Evolutionary conservation across 139 green algal genomes (phyloP), one percentile per base, ranked within the genome.

Genomic region (Chlorokybus atmophyticus): DNA sequence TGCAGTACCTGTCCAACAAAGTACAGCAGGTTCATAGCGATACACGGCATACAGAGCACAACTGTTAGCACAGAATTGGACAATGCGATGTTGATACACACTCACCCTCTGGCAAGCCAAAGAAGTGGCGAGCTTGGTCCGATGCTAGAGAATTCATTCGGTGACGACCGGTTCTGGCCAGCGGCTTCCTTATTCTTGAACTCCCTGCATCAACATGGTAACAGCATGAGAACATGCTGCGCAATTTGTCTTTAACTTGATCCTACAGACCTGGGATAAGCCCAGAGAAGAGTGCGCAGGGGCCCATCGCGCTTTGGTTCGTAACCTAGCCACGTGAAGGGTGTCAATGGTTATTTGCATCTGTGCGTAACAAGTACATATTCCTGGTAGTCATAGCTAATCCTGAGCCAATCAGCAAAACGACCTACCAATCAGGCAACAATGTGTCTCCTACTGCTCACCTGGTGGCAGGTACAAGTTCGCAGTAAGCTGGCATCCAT

Each of bases 211-310:
- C 21, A 50, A 58, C 30, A 58, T 10, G 7, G 51, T 52, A 8
- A n/a, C 21, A 42, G n/a, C n/a, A n/a, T n/a, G n/a, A n/a, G n/a
- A 44, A 17, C 14, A 44, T 14, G 38, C n/a, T n/a, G n/a, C 49
- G 79, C 19, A 78, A 70, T 87, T 90, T 52, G 62, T 78, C 61
- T 94, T 94, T 71, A 81, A 94, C 64, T 93, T 82, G 0, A 42
- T 52, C 21, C 59, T 54, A 19, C 56, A 35, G 26, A 58, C 51
- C 51, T 59, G 0, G 91, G 91, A 67, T 96, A 97, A 4, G 87
- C 86, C 87, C 88, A 98, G 31, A 96, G 55, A 29, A 98, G 59
- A 64, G 77, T 87, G 4, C 87, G 87, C 66, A 96, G 81, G 7
- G 79, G 79, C 3, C 84, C 86, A 59, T 95, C 84, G 2, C 59